These are phyloP conservation scores for Cladorrhinum sp. DNA, from an alignment of 2,329 filamentous ascomycete species.

Conservation along the genomic window DNA sequence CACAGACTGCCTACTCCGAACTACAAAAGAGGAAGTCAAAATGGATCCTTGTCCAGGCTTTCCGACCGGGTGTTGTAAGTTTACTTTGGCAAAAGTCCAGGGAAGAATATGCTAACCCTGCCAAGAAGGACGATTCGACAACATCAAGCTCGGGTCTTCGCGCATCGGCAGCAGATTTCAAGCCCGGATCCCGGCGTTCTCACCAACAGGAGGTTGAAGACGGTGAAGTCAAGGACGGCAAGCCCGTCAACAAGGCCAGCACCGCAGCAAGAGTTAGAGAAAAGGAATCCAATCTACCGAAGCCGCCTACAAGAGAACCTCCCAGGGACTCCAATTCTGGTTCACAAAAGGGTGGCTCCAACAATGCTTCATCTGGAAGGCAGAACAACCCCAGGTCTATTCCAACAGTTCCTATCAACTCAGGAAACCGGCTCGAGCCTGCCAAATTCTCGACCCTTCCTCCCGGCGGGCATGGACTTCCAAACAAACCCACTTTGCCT, in stretches of 20 bases:
- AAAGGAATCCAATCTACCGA: constrained; percentile 14
- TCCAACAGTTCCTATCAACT: constrained; percentile 11
- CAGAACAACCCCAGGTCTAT: constrained; percentile 30
- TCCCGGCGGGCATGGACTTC: constrained; percentile 31
- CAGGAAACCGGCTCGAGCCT: constrained; percentile 30
- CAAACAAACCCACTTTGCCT: constrained; percentile 30
- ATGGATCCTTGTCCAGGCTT: constrained; percentile 74
- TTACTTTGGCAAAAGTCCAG: constrained; percentile 7
- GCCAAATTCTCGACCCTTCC: constrained; percentile 36
- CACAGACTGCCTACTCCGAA: constrained; percentile 67
- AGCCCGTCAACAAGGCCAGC: constrained; percentile 27
- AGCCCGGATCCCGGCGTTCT: constrained; percentile 38
- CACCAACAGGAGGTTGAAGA: constrained; percentile 59
- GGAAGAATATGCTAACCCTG: constrained; percentile 32
- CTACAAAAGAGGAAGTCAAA: constrained; percentile 63
- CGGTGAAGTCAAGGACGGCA: constrained; percentile 67
- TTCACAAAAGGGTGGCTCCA: constrained; percentile 12
- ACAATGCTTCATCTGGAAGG: constrained; percentile 22
- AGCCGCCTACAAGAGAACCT: constrained; percentile 26
- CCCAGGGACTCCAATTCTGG: constrained; percentile 21
- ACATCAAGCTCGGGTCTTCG: constrained; percentile 45
- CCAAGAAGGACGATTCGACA: constrained; percentile 39
- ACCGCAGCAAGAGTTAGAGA: constrained; percentile 26
- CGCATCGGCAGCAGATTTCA: constrained; percentile 62
- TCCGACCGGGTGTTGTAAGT: constrained; percentile 62